phyloP scores from a whole-genome alignment of 2,329 filamentous ascomycete genomes.

The Cladosporium phlei region DNA sequence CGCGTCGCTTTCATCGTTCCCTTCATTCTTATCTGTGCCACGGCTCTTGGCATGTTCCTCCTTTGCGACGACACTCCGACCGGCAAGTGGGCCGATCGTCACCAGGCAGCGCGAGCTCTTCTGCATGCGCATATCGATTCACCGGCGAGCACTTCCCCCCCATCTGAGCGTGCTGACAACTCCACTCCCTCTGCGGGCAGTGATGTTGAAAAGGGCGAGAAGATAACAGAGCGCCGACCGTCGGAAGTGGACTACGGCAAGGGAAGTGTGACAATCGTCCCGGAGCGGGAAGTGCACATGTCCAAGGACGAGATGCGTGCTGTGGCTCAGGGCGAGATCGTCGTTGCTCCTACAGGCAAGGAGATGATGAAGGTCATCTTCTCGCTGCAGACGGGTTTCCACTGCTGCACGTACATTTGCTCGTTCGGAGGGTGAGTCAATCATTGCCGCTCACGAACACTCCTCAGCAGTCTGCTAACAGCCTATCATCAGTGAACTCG shows the following conservation, averaged over 20 bases:
- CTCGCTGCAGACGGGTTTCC: conserved; percentile 50
- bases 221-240: neutral
- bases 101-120: conserved; percentile 38
- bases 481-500: conserved; percentile 38
- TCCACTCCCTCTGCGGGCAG: neutral
- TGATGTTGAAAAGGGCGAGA: conserved; percentile 12
- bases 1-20: conserved; percentile 74
- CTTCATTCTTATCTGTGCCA: conserved; percentile 65
- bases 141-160: neutral
- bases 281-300: conserved; percentile 6
- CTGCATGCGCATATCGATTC: conserved; percentile 8
- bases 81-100: conserved; percentile 70
- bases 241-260: conserved; percentile 6
- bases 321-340: conserved; percentile 48
- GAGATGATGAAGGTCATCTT: conserved; percentile 58
- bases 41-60: conserved; percentile 61
- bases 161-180: neutral
- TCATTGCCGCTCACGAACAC: neutral
- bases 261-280: conserved; percentile 2
- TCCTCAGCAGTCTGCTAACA: neutral
- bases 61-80: conserved; percentile 73
- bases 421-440: conserved; percentile 45
- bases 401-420: conserved; percentile 50
- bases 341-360: conserved; percentile 53
- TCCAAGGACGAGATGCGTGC: conserved; percentile 8